Evolutionary conservation across 768 basidiomycete species (phyloP).

Genomic region (Lyophyllum semitale): DNA sequence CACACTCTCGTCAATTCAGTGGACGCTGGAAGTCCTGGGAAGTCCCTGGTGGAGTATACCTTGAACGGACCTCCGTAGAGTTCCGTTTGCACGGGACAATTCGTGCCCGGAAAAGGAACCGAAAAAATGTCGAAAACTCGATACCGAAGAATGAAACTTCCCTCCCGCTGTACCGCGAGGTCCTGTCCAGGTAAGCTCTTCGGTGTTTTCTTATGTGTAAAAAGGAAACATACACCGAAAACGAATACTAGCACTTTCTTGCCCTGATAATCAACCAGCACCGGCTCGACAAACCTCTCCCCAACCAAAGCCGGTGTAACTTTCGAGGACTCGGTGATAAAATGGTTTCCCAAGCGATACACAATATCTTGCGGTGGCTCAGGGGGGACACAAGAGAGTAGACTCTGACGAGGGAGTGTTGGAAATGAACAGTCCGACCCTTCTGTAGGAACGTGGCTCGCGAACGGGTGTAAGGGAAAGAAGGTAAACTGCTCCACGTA

Average conservation of each 20-base stretch:
- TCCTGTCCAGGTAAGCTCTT: conserved; percentile 45
- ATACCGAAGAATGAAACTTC: conserved; percentile 71
- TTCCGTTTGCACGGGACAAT: conserved; percentile 56
- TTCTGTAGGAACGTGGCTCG: conserved; percentile 25
- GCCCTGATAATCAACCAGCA: conserved; percentile 53
- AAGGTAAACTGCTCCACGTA: conserved; percentile 28
- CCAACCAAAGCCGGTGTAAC: conserved; percentile 59
- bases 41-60: conserved; percentile 74
- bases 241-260: conserved; percentile 59
- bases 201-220: background rate
- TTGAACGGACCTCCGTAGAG: conserved; percentile 66
- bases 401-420: conserved; percentile 37
- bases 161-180: conserved; percentile 66
- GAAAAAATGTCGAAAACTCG: conserved; percentile 66
- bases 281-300: conserved; percentile 60
- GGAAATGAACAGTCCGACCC: conserved; percentile 31
- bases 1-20: conserved; percentile 70
- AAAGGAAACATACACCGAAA: conserved; percentile 49
- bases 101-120: conserved; percentile 26
- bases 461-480: conserved; percentile 40
- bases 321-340: conserved; percentile 42
- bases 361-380: conserved; percentile 31
- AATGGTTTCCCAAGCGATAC: conserved; percentile 32
- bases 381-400: conserved; percentile 29
- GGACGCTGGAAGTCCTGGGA: conserved; percentile 68